These are phyloP conservation scores for Erythrobasidium yunnanense DNA, from an alignment of 768 basidiomycete genomes.

Conservation along the genomic window DNA sequence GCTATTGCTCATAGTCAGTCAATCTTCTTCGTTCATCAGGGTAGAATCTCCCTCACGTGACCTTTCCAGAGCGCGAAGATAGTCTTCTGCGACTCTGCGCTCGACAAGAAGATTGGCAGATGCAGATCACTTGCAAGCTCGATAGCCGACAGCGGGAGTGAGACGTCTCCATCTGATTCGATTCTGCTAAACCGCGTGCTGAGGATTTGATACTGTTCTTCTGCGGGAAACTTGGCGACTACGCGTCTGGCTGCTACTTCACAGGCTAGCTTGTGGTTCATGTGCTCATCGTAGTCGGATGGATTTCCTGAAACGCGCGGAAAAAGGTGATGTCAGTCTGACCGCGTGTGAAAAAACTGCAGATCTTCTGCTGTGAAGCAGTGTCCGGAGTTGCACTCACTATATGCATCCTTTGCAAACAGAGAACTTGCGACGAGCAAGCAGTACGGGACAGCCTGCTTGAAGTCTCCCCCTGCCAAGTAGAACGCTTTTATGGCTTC, in stretches of 20 bases:
- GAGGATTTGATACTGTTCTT: slow-evolving; percentile 24
- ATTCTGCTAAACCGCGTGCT: slow-evolving; percentile 30
- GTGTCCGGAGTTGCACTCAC: no score
- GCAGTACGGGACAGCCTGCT: slow-evolving; percentile 34
- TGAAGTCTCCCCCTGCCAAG: slow-evolving; percentile 34
- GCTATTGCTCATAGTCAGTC: neutral
- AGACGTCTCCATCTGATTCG: slow-evolving; percentile 37
- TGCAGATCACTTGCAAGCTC: slow-evolving; percentile 36
- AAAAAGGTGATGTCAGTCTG: no score
- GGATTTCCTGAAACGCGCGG: no score
- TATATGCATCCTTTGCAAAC: slow-evolving; percentile 26
- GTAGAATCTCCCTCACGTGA: neutral
- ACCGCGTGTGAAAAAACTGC: no score
- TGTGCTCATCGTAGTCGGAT: slow-evolving; percentile 37
- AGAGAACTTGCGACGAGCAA: slow-evolving; percentile 33
- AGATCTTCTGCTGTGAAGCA: no score
- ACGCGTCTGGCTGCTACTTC: slow-evolving; percentile 27
- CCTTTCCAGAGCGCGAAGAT: slow-evolving; percentile 38
- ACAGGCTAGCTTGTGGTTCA: slow-evolving; percentile 29
- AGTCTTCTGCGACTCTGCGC: slow-evolving; percentile 34
- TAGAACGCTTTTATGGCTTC: slow-evolving; percentile 33
- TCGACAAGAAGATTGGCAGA: slow-evolving; percentile 36
- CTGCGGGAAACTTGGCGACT: neutral
- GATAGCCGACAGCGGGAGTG: slow-evolving; percentile 32
- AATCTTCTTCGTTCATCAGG: neutral